These are phyloP conservation scores for Tuber brumale DNA, from an alignment of 495 filamentous ascomycete species.

Conservation along the genomic window DNA sequence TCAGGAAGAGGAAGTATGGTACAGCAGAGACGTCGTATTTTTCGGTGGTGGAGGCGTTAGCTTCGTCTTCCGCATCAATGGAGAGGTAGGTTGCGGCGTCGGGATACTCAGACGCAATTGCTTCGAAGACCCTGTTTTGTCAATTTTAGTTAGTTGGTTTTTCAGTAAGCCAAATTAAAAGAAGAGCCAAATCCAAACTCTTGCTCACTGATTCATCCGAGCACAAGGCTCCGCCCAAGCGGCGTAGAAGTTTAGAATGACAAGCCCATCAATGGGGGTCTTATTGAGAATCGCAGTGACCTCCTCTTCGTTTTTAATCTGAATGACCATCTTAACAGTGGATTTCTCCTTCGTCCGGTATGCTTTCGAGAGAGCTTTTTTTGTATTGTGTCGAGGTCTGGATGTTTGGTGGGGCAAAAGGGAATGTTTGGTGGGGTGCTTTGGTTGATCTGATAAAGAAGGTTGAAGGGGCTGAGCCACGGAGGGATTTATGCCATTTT, in stretches of 20 bases:
- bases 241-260: conserved; percentile 87
- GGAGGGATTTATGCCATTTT: neutral
- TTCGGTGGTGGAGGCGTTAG: conserved; percentile 42
- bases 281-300: conserved; percentile 61
- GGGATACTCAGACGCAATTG: conserved; percentile 71
- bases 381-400: neutral
- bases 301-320: conserved; percentile 61
- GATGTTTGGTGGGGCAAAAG: neutral
- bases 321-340: neutral
- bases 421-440: neutral
- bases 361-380: neutral
- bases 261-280: conserved; percentile 59
- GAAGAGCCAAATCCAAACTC: neutral
- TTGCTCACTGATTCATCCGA: conserved; percentile 60
- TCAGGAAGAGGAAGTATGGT: conserved; percentile 77
- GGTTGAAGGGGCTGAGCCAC: neutral
- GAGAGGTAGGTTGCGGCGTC: conserved; percentile 66
- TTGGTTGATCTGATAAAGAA: neutral
- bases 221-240: conserved; percentile 95
- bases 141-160: neutral
- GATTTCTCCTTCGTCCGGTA: neutral
- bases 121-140: conserved; percentile 59
- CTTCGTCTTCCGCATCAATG: conserved; percentile 45
- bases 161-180: neutral
- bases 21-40: conserved; percentile 88